phyloP scores from a whole-genome alignment of 352 stramenopile genomes.

The Peronospora belbahrii region DNA sequence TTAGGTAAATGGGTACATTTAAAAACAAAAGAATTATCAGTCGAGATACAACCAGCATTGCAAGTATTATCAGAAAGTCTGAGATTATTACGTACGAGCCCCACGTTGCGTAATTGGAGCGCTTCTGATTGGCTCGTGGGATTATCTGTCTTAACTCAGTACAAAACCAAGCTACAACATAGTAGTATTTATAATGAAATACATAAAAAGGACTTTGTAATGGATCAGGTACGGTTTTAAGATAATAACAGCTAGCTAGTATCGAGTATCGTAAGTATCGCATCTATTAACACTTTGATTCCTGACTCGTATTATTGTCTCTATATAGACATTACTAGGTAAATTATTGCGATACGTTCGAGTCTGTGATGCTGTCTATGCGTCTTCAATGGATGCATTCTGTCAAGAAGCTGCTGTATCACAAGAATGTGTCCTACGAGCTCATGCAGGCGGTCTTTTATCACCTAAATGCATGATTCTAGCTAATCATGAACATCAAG shows the following conservation, averaged over 20 bases:
- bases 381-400: slow-evolving; percentile 41
- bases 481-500: slow-evolving; percentile 38
- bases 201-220: slow-evolving; percentile 20
- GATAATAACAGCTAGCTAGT: no score
- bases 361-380: slow-evolving; percentile 66
- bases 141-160: slow-evolving; percentile 62
- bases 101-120: slow-evolving; percentile 60
- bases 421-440: slow-evolving; percentile 33
- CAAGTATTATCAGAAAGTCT: slow-evolving; percentile 71
- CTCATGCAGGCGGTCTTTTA: slow-evolving; percentile 58
- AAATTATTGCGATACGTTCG: slow-evolving; percentile 46
- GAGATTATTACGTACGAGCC: slow-evolving; percentile 45
- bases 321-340: slow-evolving; percentile 11
- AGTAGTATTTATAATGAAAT: slow-evolving; percentile 23
- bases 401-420: slow-evolving; percentile 43
- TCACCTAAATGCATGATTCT: slow-evolving; percentile 72
- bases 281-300: no score
- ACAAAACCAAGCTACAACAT: slow-evolving; percentile 39
- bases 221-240: slow-evolving; percentile 17
- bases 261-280: no score
- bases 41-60: slow-evolving; percentile 63
- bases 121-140: slow-evolving; percentile 75
- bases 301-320: neutral
- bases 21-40: slow-evolving; percentile 35
- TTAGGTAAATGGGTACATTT: slow-evolving; percentile 18